These are phyloP conservation scores for Cerrena zonata DNA, from an alignment of 1,284 basidiomycete genomes.

Conservation along the genomic window DNA sequence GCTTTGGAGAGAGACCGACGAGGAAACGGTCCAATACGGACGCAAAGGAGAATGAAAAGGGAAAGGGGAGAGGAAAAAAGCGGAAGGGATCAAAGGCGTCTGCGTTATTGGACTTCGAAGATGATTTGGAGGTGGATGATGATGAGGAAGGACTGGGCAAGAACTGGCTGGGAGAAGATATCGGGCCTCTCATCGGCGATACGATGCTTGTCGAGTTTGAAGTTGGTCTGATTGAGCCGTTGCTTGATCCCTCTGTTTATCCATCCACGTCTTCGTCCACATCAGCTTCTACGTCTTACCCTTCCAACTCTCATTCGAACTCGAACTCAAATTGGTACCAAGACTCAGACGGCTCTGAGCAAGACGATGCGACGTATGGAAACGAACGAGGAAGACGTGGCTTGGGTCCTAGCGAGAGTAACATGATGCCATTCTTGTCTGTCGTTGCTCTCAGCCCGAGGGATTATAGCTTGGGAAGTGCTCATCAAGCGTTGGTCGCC, in stretches of 20 bases:
- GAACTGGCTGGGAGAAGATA: slow-evolving; percentile 21
- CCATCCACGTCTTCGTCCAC: not conserved
- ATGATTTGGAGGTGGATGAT: slow-evolving; percentile 16
- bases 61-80: not conserved
- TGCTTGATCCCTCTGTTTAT: not conserved
- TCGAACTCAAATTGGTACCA: not conserved
- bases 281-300: not conserved
- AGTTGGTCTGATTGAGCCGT: slow-evolving; percentile 11
- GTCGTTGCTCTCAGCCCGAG: not conserved
- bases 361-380: not conserved
- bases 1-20: slow-evolving; percentile 10
- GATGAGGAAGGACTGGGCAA: slow-evolving; percentile 18
- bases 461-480: not conserved
- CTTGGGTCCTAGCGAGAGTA: not conserved
- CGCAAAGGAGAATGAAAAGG: not conserved
- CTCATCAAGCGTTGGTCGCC: not conserved
- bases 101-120: not conserved
- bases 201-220: slow-evolving; percentile 25
- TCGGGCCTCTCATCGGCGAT: slow-evolving; percentile 23
- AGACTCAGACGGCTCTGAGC: not conserved
- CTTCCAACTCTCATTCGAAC: not conserved
- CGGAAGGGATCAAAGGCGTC: not conserved
- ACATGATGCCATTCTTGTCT: not conserved
- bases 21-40: not conserved
- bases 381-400: not conserved